Evolutionary conservation across 164 flowering plant genomes (phyloP), one percentile per base, ranked within the genome.

Genomic region (Dillenia suffruticosa): DNA sequence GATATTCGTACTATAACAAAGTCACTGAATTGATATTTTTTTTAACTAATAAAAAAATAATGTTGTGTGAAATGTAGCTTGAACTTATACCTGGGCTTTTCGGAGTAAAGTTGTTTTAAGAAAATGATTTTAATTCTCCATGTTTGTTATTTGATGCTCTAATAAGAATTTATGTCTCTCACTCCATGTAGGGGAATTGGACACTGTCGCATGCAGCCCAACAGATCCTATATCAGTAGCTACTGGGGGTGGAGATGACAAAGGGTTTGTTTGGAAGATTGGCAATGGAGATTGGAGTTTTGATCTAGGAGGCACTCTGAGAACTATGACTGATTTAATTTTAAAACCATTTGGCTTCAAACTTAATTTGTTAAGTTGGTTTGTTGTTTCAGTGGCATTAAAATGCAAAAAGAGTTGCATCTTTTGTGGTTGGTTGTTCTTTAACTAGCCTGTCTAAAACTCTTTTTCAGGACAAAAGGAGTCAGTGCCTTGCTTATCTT

Each of bases 171-270:
- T 24, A 22, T 61, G 60, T 15, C 5, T 54, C 24, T 61, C 53
- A 40, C n/a, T 66, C 10, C 63, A 51, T 12, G 32, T 70, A 94
- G 97, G 83, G 72, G 96, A 94, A 70, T 61, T 95, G 6, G 92
- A 89, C 68, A 62, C 90, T 6, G 89, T 85, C 69, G 94, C 86
- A 8, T 88, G 97, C 80, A 89, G 92, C 65, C 97, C 97, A 67
- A 77, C 79, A 54, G 92, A 92, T 77, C 67, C 90, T 46, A 44
- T 62, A 44, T 61, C 90, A 65, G 99, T 92, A 56, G 96, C 92
- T 61, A 88, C 96, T 43, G 97, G 97, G 48, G 97, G 97, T 63
- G 93, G 90, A 51, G 99, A 95, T 80, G 97, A 92, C 64, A 86
- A 67, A 71, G 97, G 90, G 47, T 95, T 86, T 79, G 68, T 95